phyloP scores from a whole-genome alignment of 2,329 filamentous ascomycete genomes.

The Calonectria pseudoreteaudii region DNA sequence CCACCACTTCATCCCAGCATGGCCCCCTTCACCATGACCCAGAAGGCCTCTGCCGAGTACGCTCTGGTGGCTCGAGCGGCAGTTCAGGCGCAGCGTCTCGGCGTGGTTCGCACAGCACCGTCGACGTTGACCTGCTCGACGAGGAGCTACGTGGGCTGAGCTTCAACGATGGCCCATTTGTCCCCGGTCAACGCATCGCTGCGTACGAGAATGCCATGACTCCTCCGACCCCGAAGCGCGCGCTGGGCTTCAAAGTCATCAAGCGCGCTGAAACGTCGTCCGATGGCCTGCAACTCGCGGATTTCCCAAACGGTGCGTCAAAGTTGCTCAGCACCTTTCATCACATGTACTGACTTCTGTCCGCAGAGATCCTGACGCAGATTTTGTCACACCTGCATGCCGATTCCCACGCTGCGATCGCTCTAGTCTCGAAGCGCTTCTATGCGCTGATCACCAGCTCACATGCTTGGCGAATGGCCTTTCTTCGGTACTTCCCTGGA shows the following conservation, averaged over 20 bases:
- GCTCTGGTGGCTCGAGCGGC: slow-evolving; percentile 49
- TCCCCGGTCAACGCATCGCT: slow-evolving; percentile 65
- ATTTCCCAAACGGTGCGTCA: slow-evolving; percentile 84
- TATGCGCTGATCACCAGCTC: slow-evolving; percentile 89
- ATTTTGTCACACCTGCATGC: slow-evolving; percentile 91
- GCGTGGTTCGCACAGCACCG: slow-evolving; percentile 45
- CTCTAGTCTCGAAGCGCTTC: slow-evolving; percentile 89
- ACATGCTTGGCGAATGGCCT: slow-evolving; percentile 94
- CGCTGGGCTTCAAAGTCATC: slow-evolving; percentile 67
- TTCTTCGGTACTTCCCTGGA: slow-evolving; percentile 89
- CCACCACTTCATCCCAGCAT: slow-evolving; percentile 63
- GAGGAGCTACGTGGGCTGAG: slow-evolving; percentile 67
- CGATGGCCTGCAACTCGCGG: slow-evolving; percentile 58
- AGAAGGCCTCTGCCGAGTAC: slow-evolving; percentile 50
- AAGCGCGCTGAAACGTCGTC: slow-evolving; percentile 57
- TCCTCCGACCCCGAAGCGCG: slow-evolving; percentile 58
- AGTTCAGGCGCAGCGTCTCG: slow-evolving; percentile 46
- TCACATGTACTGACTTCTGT: slow-evolving; percentile 28
- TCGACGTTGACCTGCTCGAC: slow-evolving; percentile 59
- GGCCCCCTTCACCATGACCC: slow-evolving; percentile 62
- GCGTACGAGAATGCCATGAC: slow-evolving; percentile 72
- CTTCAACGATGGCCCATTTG: slow-evolving; percentile 44
- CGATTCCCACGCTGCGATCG: slow-evolving; percentile 82
- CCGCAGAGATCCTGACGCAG: slow-evolving; percentile 88
- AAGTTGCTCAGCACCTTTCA: not conserved